Conservation (phyloP, 179 eudicot genomes). For the Silene coronaria region DNA sequence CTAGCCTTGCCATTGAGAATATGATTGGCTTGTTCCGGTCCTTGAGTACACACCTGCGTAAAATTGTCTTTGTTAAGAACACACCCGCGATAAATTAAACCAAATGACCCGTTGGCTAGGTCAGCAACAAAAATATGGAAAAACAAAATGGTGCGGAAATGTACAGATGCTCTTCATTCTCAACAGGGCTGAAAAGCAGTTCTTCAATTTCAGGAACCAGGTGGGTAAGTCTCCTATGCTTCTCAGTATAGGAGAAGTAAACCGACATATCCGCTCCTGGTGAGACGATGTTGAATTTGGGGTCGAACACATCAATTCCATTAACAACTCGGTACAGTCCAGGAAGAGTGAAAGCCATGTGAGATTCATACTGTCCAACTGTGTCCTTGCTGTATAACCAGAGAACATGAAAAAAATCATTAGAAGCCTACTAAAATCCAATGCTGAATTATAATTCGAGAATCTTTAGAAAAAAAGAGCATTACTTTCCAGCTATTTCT, state of each 20-base stretch:
- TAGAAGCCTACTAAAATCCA: background rate
- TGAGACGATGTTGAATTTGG: slow-evolving; percentile 79
- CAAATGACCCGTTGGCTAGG: background rate
- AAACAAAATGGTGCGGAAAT: background rate
- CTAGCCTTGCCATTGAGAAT: slow-evolving; percentile 85
- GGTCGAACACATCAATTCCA: slow-evolving; percentile 58
- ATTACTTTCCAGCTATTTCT: slow-evolving; percentile 91
- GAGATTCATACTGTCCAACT: slow-evolving; percentile 78
- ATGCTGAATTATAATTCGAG: background rate
- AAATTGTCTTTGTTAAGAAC: background rate
- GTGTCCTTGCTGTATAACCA: slow-evolving; percentile 50
- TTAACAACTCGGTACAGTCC: slow-evolving; percentile 66
- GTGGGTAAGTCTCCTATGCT: slow-evolving; percentile 51
- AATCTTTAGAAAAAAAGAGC: background rate
- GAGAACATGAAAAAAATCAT: background rate
- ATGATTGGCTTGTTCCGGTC: slow-evolving; percentile 74
- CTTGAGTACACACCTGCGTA: slow-evolving; percentile 52
- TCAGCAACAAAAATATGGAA: background rate
- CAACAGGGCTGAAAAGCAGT: slow-evolving; percentile 59
- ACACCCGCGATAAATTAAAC: too few relatives aligned
- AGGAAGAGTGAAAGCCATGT: slow-evolving; percentile 60
- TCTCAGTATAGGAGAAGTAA: slow-evolving; percentile 67
- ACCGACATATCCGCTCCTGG: slow-evolving; percentile 79
- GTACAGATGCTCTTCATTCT: slow-evolving; percentile 75
- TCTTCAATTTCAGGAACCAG: slow-evolving; percentile 64